These are phyloP conservation scores for Yamadazyma pseudoaaseri DNA, from an alignment of 1,139 yeast species.

Conservation along the genomic window DNA sequence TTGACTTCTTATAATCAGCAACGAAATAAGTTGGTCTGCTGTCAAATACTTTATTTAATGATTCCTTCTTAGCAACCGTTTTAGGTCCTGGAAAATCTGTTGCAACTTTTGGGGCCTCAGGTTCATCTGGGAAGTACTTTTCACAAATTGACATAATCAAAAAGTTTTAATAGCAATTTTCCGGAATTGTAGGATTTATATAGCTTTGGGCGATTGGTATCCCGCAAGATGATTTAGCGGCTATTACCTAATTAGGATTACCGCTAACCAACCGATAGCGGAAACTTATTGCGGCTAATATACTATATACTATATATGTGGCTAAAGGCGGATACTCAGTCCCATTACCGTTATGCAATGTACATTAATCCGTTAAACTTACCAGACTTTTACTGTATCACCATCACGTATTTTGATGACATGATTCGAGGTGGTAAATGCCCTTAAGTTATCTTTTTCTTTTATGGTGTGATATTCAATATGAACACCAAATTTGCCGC, in stretches of 20 bases:
- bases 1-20: slow-evolving; percentile 61
- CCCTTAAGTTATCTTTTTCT: no score
- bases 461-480: no score
- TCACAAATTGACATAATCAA: slow-evolving; percentile 39
- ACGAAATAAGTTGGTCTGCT: slow-evolving; percentile 69
- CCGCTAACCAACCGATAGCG: slow-evolving; percentile 1
- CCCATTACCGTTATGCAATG: no score
- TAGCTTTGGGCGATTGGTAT: no score
- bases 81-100: slow-evolving; percentile 66
- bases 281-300: neutral
- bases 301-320: no score
- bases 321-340: no score
- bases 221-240: slow-evolving; percentile 1
- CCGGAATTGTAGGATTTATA: neutral
- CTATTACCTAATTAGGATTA: neutral
- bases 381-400: no score
- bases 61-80: slow-evolving; percentile 42
- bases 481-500: no score
- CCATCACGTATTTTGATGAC: no score
- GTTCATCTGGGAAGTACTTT: slow-evolving; percentile 66
- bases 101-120: slow-evolving; percentile 54
- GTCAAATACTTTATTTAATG: slow-evolving; percentile 59
- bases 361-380: no score
- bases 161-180: neutral
- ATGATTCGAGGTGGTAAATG: no score